A percentile compares a stretch with the other conserved stretches of the same genome.
Evolutionary conservation across 371 early-diverging fungal species (phyloP).

Genomic region (Mortierella sp.): DNA sequence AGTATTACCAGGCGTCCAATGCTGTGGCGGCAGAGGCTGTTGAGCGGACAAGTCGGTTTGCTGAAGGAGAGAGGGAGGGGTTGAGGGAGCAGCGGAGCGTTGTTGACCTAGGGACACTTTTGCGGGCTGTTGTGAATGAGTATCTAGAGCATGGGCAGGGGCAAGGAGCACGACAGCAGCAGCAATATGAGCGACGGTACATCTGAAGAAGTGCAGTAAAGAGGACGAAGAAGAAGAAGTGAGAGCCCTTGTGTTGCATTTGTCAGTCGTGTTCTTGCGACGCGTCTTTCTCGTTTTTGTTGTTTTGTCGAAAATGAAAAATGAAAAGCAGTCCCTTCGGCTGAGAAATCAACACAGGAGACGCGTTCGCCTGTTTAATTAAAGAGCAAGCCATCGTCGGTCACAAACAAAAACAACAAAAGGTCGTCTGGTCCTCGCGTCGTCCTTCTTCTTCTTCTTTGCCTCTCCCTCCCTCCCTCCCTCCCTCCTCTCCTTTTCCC

Average conservation of each 20-base stretch:
- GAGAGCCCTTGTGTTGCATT: neutral
- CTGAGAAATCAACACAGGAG: slow-evolving; percentile 1
- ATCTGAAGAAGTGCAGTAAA: neutral
- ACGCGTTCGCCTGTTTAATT: slow-evolving; percentile 16
- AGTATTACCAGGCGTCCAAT: neutral
- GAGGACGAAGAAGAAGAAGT: neutral
- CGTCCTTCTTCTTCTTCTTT: slow-evolving; percentile 3
- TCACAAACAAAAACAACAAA: slow-evolving; percentile 11
- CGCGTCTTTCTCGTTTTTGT: slow-evolving; percentile 8
- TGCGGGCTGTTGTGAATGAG: neutral
- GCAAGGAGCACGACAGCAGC: neutral
- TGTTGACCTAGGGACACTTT: neutral
- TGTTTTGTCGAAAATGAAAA: slow-evolving; percentile 1
- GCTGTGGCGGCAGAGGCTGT: neutral
- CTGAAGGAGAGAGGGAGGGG: neutral
- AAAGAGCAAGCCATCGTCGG: neutral
- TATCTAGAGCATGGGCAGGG: neutral
- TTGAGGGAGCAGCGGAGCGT: neutral
- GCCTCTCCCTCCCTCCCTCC: neutral
- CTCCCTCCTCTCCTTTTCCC: neutral
- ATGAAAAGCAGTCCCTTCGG: neutral
- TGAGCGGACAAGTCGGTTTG: neutral
- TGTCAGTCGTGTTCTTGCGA: neutral
- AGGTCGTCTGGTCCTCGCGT: slow-evolving; percentile 5
- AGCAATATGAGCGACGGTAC: neutral